Evolutionary conservation across 805 yeast genomes (phyloP).

Genomic region (Ogataea nakhonphanomensis): DNA sequence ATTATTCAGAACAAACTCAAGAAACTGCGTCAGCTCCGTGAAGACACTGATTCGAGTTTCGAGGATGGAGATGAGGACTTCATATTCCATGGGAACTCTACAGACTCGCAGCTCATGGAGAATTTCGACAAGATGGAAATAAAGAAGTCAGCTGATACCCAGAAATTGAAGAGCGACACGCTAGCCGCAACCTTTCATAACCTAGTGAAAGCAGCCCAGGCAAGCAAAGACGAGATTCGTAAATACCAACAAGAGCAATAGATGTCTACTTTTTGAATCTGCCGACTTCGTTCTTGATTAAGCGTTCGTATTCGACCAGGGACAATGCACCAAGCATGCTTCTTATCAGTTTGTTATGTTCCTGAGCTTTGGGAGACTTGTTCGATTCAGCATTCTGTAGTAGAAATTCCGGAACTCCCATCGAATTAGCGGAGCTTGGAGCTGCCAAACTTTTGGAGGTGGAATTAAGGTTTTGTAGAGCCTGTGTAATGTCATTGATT

Average conservation of each 20-base stretch:
- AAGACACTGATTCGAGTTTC: constrained; percentile 43
- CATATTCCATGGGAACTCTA: constrained; percentile 33
- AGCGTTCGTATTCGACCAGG: constrained; percentile 5
- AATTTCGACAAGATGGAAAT: constrained; percentile 20
- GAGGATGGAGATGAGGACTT: constrained; percentile 34
- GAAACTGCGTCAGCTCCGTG: constrained; percentile 61
- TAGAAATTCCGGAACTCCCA: background rate
- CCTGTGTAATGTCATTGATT: constrained; percentile 7
- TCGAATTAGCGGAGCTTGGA: background rate
- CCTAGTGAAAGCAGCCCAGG: constrained; percentile 31
- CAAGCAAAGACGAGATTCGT: constrained; percentile 29
- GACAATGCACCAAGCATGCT: constrained; percentile 5
- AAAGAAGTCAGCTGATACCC: constrained; percentile 3
- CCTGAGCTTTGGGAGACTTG: constrained; percentile 1
- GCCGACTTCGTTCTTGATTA: background rate
- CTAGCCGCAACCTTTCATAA: constrained; percentile 31
- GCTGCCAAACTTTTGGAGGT: background rate
- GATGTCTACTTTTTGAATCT: background rate
- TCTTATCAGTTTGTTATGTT: background rate
- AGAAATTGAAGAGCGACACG: constrained; percentile 25
- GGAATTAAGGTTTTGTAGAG: constrained; percentile 6
- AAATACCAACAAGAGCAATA: constrained; percentile 25
- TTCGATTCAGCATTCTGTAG: background rate
- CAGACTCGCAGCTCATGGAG: constrained; percentile 41
- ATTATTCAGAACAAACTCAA: constrained; percentile 75